Evolutionary conservation across 2,329 filamentous ascomycete species (phyloP).

Genomic region (Ilyonectria destructans): DNA sequence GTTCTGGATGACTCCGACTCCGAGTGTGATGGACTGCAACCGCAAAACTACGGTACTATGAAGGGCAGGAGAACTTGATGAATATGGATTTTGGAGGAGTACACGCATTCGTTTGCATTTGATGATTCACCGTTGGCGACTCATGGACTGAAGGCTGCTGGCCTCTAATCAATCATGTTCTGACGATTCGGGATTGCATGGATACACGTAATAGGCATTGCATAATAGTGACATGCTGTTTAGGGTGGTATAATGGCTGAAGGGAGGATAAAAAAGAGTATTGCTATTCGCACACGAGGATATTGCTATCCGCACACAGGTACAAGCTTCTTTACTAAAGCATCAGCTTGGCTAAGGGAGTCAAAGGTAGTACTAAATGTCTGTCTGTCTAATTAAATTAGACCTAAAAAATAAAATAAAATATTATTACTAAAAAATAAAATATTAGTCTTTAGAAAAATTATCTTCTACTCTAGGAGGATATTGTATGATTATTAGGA

Average conservation of each 20-base stretch:
- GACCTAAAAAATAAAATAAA: too few species aligned
- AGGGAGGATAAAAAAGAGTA: neutral
- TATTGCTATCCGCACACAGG: too few species aligned
- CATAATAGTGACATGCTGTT: neutral
- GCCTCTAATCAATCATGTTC: neutral
- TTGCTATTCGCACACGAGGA: too few species aligned
- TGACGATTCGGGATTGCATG: neutral
- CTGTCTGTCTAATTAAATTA: too few species aligned
- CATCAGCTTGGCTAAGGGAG: too few species aligned
- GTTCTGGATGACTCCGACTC: slow-evolving; percentile 43
- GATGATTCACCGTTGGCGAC: neutral
- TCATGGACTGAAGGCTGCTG: neutral
- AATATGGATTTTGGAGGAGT: neutral
- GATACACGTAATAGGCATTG: neutral
- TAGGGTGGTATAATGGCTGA: neutral
- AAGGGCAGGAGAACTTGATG: slow-evolving; percentile 2
- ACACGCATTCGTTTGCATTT: slow-evolving; percentile 1
- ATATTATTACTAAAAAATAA: too few species aligned
- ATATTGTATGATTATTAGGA: too few species aligned
- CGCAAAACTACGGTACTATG: slow-evolving; percentile 44
- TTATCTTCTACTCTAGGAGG: too few species aligned
- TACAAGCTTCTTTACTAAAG: too few species aligned
- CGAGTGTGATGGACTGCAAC: slow-evolving; percentile 35
- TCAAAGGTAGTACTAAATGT: too few species aligned
- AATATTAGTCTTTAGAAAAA: too few species aligned